Percentiles rank a stretch among this genome's conserved stretches.
Conservation (phyloP, 2,329 filamentous ascomycete genomes). For the Epichloe baconii region DNA sequence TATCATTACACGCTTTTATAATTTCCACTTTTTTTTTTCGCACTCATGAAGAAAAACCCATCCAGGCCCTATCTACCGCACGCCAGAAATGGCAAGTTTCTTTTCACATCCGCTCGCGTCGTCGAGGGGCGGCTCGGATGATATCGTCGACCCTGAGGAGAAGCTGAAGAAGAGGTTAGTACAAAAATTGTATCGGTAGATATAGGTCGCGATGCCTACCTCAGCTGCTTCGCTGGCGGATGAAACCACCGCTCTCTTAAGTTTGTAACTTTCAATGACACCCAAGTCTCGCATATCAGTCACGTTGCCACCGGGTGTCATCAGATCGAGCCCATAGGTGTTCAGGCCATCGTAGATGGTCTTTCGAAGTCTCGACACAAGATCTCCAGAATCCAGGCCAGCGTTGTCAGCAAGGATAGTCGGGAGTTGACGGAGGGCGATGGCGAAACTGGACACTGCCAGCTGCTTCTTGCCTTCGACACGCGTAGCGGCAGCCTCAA, state of each 20-base stretch:
- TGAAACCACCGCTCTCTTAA: constrained; percentile 95
- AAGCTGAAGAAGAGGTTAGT: constrained; percentile 37
- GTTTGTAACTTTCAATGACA: constrained; percentile 95
- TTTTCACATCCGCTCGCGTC: constrained; percentile 26
- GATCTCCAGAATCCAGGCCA: constrained; percentile 85
- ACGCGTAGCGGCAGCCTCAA: constrained; percentile 84
- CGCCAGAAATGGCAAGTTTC: neutral
- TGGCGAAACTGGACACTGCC: constrained; percentile 80
- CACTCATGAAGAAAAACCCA: neutral
- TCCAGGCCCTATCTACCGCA: neutral
- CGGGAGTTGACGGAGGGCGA: constrained; percentile 80
- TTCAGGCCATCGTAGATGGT: constrained; percentile 91
- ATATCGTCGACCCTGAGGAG: constrained; percentile 95
- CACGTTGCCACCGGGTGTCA: constrained; percentile 82
- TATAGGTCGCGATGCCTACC: constrained; percentile 40
- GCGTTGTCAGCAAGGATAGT: constrained; percentile 97
- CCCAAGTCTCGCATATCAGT: constrained; percentile 92
- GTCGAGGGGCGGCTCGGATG: constrained; percentile 77
- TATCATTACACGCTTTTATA: constrained; percentile 21
- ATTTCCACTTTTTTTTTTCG: neutral
- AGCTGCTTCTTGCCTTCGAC: constrained; percentile 95
- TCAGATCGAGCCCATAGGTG: constrained; percentile 79
- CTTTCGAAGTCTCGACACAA: constrained; percentile 82
- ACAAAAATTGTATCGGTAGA: neutral
- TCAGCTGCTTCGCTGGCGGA: constrained; percentile 94